Base-by-base conservation (phyloP, 2,329 filamentous ascomycete species). In the Thermochaetoides dissita region DNA sequence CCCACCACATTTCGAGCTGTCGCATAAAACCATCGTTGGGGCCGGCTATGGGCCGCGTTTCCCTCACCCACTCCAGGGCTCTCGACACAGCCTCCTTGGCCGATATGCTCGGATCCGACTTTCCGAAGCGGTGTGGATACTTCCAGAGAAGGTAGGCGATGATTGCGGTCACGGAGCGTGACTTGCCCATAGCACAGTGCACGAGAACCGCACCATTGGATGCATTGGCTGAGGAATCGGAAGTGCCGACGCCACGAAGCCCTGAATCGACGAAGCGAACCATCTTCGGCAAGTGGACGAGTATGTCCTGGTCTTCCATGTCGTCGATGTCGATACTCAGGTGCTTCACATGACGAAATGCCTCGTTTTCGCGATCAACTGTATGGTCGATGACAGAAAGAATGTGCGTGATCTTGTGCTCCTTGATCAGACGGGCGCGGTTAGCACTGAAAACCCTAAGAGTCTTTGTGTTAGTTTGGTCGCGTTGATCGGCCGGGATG, bases 171-270 rank as follows among this genome's bases (percentile, higher is more conserved):
- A 89, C 84, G 38, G 89, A 96, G 45, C 91, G 84, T 31, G 88
- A 95, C 64, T 93, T 94, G 41, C 91, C 91, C 79, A 94, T 94
- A 17, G 87, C 89, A 70, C 91, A 94, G 63, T 73, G 69, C 8
- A 78, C 72, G 43, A 70, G 71, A 29, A 78, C 71, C 10, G 63
- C 70, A 29, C 64, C 64, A 7, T 33, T 17, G 1, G 38, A 6
- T 9, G 39, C n/a, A 8, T 17, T 2, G 29, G 1, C 24, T n/a
- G 39, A 12, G 4, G 30, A 6, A 9, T 30, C 28, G n/a, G 41
- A 10, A 7, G 24, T 30, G 10, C 34, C 35, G 5, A 37, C 35
- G 1, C 45, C 53, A 38, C 61, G 55, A 40, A 96, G 66, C 1
- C 78, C 89, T 35, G 77, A 66, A 53, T 89, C 76, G 52, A 96